Conservation (phyloP, 441 rosid species). For the Theobroma grandiflorum region DNA sequence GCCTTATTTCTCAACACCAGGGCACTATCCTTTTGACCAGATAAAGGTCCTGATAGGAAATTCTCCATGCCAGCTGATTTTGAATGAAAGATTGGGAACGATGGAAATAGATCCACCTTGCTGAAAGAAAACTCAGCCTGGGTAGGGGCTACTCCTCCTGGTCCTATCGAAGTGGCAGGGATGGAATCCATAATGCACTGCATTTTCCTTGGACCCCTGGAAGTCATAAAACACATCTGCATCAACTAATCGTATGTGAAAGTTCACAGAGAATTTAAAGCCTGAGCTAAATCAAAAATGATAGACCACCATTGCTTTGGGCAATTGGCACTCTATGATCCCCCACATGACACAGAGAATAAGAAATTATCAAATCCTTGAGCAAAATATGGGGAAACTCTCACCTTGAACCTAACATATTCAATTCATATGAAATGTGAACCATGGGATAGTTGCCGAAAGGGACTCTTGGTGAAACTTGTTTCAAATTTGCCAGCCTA, state of each 20-base stretch:
- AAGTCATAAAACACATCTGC: conserved; percentile 14
- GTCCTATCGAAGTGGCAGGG: conserved; percentile 53
- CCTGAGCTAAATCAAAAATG: conserved; percentile 12
- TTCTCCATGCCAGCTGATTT: conserved; percentile 48
- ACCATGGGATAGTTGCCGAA: conserved; percentile 62
- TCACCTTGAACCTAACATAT: conserved; percentile 74
- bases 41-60: conserved; percentile 39
- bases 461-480: conserved; percentile 56
- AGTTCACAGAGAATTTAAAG: conserved; percentile 4
- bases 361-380: not conserved
- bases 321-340: not conserved
- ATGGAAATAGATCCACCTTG: conserved; percentile 40
- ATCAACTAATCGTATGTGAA: not conserved
- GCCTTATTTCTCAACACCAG: conserved; percentile 67
- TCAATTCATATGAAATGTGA: conserved; percentile 72
- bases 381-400: conserved; percentile 16
- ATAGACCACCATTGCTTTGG: not conserved
- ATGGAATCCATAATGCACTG: conserved; percentile 59
- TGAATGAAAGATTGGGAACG: conserved; percentile 52
- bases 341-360: not conserved
- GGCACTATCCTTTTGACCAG: conserved; percentile 41
- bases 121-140: conserved; percentile 48
- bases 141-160: conserved; percentile 58
- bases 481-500: conserved; percentile 48
- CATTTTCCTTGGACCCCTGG: conserved; percentile 83